A percentile compares a stretch with the other conserved stretches of the same genome.
Conservation (phyloP, 768 basidiomycete species). For the Lactarius hatsudake region DNA sequence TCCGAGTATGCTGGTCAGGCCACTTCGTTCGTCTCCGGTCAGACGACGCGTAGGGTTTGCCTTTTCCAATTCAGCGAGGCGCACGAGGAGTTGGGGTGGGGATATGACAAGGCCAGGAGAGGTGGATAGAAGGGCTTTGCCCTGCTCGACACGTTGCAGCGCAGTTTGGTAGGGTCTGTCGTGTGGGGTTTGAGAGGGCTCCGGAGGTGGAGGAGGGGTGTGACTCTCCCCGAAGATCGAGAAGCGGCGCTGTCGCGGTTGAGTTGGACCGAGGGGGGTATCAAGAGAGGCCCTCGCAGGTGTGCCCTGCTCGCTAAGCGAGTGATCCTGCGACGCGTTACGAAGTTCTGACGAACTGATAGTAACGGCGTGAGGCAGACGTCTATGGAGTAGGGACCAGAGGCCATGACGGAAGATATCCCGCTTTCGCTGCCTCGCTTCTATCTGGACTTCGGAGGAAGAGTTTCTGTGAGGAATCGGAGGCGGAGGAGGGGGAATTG, state of each 20-base stretch:
- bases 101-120: conserved; percentile 49
- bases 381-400: conserved; percentile 39
- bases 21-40: conserved; percentile 56
- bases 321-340: conserved; percentile 43
- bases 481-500: conserved; percentile 7
- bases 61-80: conserved; percentile 52
- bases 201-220: conserved; percentile 3
- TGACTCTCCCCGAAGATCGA: conserved; percentile 26
- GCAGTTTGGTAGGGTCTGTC: conserved; percentile 40
- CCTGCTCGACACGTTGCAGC: conserved; percentile 42
- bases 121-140: conserved; percentile 47
- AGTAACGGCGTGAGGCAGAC: conserved; percentile 35
- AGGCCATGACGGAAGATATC: conserved; percentile 32
- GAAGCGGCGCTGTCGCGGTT: conserved; percentile 22
- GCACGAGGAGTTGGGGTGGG: conserved; percentile 47
- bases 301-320: conserved; percentile 22
- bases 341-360: conserved; percentile 32
- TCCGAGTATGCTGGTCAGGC: conserved; percentile 52
- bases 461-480: conserved; percentile 20
- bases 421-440: conserved; percentile 22
- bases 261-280: conserved; percentile 23
- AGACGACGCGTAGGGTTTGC: conserved; percentile 39
- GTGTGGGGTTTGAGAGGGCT: neutral
- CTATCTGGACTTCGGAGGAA: conserved; percentile 24
- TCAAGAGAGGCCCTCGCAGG: conserved; percentile 33